A percentile compares a stretch with the other conserved stretches of the same genome.
Evolutionary conservation across 441 rosid genomes (phyloP).

Genomic region (Pelargonium myrrhifolium): DNA sequence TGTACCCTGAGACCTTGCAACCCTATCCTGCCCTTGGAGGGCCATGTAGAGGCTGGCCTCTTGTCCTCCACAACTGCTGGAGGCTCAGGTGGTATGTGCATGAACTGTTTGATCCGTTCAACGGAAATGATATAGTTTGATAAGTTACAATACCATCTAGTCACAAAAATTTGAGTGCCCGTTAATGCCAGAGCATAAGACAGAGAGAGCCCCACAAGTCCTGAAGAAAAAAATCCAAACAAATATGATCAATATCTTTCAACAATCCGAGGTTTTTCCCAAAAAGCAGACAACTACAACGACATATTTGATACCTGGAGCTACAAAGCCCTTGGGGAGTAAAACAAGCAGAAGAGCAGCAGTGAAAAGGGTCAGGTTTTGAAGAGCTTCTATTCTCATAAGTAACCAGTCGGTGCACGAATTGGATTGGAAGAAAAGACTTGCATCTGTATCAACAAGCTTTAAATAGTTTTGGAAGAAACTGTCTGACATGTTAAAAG

Average conservation of each 20-base stretch:
- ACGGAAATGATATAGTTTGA: conserved; percentile 70
- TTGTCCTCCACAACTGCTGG: conserved; percentile 52
- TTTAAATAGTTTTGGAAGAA: conserved; percentile 49
- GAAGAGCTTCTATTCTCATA: conserved; percentile 56
- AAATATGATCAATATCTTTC: neutral
- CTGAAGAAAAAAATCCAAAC: conserved; percentile 28
- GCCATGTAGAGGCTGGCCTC: conserved; percentile 71
- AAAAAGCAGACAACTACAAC: no score
- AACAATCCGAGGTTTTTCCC: no score
- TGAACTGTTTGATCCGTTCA: conserved; percentile 79
- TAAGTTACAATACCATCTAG: conserved; percentile 66
- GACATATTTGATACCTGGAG: conserved; percentile 41
- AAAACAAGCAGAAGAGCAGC: conserved; percentile 66
- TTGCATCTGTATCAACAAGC: conserved; percentile 68
- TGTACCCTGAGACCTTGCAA: conserved; percentile 69
- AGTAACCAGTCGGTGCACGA: conserved; percentile 76
- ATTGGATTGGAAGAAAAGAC: conserved; percentile 62
- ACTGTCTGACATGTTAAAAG: conserved; percentile 54
- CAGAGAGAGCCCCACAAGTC: conserved; percentile 80
- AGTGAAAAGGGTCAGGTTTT: conserved; percentile 58
- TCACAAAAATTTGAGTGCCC: conserved; percentile 48
- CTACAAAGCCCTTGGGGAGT: conserved; percentile 50
- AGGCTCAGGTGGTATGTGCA: conserved; percentile 68
- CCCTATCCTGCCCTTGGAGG: conserved; percentile 64
- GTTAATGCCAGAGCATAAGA: conserved; percentile 70